These are phyloP conservation scores for Salix exigua DNA, from an alignment of 345 rosid genomes.

Conservation along the genomic window DNA sequence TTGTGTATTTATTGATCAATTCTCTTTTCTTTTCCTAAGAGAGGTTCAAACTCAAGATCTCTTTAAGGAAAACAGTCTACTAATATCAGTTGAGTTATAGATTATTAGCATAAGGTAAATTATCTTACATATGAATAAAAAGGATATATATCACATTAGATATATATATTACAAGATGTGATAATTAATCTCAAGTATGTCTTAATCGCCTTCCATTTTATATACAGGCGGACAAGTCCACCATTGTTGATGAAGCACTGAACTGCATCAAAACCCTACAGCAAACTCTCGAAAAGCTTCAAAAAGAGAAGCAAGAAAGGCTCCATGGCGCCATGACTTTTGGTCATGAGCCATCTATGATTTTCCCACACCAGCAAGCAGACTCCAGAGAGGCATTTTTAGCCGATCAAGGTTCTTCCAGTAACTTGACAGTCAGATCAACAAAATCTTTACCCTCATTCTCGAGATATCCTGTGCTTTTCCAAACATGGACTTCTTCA, in stretches of 20 bases:
- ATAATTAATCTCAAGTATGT: not conserved
- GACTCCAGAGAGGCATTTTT: constrained; percentile 45
- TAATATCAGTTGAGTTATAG: too few species aligned
- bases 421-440: not conserved
- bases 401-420: constrained; percentile 35
- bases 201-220: not conserved
- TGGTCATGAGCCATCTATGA: not conserved
- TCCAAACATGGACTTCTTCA: constrained; percentile 55
- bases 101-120: too few species aligned
- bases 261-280: constrained; percentile 44
- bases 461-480: constrained; percentile 30
- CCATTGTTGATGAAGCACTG: constrained; percentile 53
- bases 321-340: constrained; percentile 6
- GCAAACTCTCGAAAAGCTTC: constrained; percentile 35
- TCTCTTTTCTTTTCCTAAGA: too few species aligned
- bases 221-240: constrained; percentile 51
- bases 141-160: too few species aligned
- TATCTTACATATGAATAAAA: too few species aligned
- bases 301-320: constrained; percentile 36
- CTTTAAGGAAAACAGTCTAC: too few species aligned
- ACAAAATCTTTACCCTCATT: constrained; percentile 19
- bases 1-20: not conserved
- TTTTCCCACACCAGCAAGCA: not conserved
- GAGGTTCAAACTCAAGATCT: not conserved
- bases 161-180: too few species aligned